Base-by-base conservation (phyloP, 495 filamentous ascomycete genomes). In the Aspergillus affinis region DNA sequence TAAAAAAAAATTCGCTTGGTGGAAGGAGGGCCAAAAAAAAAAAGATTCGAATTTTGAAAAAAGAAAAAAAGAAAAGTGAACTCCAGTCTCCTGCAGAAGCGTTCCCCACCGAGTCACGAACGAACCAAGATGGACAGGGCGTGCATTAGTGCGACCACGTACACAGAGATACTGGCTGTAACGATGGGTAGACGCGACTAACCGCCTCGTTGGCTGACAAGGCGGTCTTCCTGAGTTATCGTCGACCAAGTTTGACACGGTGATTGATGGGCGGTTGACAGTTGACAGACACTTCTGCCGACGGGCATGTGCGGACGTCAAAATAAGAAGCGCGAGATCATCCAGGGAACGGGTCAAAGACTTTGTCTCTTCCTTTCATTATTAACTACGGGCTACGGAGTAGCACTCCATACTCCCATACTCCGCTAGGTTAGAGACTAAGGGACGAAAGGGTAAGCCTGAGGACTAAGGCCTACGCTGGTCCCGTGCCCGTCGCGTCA, bases 71-170 rank as follows among this genome's bases (percentile, higher is more conserved):
- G n/a, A n/a, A 4, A 32, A 8, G 6, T 12, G 36, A 41, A 41
- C 46, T 63, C 65, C 60, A 60, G 58, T 58, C 64, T 54, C 49
- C 51, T 58, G 58, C 60, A 68, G 54, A 61, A 65, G 51, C 50
- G 56, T 59, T 47, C 62, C 61, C 58, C 62, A 62, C 63, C 57
- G 15, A 53, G 32, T 49, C 50, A 20, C 48, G 58, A 51, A 58
- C 50, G 60, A 62, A 62, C 55, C 54, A 51, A 57, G 51, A 64
- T 54, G 61, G 57, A 53, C 61, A 58, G 58, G 64, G 59, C 65
- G 32, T 68, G 65, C 65, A 68, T 68, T 68, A 68, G 65, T 55
- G 32, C 21, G 58, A 53, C 55, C 57, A 55, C 54, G 19, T 23
- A 46, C 57, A 48, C 23, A 2, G 23, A 4, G 4, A 4, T 26